Evolutionary conservation across 495 filamentous ascomycete genomes (phyloP).

Genomic region (Aspergillus sclerotioniger): DNA sequence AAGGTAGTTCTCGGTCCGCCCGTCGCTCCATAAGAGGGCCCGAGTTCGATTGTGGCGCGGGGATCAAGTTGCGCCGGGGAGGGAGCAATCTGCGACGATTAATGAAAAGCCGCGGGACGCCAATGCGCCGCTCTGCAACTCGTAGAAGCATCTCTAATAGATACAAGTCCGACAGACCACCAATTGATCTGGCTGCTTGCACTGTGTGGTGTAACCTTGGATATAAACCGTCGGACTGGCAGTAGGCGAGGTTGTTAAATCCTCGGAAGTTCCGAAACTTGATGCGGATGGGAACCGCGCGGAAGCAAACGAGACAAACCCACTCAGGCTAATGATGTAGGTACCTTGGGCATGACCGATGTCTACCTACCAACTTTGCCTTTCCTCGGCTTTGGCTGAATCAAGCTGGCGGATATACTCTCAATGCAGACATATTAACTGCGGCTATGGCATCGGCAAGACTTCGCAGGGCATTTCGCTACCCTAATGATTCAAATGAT

Average conservation of each 20-base stretch:
- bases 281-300: neutral
- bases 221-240: neutral
- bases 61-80: conserved; percentile 46
- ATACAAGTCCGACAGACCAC: neutral
- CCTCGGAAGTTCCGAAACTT: neutral
- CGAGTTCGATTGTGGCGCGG: conserved; percentile 44
- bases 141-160: conserved; percentile 16
- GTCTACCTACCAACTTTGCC: too few species aligned
- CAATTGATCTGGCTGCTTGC: neutral
- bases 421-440: neutral
- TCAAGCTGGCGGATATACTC: neutral
- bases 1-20: conserved; percentile 75
- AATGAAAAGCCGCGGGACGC: conserved; percentile 15
- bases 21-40: conserved; percentile 79
- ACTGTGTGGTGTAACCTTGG: neutral
- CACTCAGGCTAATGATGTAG: neutral
- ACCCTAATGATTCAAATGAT: conserved; percentile 54
- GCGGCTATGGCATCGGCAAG: conserved; percentile 48
- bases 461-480: conserved; percentile 61
- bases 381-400: too few species aligned
- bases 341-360: too few species aligned
- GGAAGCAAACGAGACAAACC: conserved; percentile 40
- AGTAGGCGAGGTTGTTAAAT: neutral
- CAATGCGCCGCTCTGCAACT: conserved; percentile 18
- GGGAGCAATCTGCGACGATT: conserved; percentile 13